Conservation (phyloP, 805 yeast species). For the Kregervanrija pseudodelftensis region DNA sequence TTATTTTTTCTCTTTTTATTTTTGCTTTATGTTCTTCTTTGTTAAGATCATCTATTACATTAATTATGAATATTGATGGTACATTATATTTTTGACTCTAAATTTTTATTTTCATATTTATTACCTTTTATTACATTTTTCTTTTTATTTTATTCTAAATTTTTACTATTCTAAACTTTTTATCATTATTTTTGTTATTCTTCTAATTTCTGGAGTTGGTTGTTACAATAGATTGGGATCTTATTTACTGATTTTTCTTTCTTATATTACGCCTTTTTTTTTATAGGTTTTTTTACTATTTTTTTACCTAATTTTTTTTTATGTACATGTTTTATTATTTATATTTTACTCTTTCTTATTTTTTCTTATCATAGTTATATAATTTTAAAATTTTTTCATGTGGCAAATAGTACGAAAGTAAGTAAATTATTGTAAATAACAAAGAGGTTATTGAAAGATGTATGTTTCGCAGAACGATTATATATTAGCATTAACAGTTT, state of each 20-base stretch:
- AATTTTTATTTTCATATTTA: conserved; percentile 4
- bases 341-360: no score
- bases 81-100: conserved; percentile 3
- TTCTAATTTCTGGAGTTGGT: background rate
- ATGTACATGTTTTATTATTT: background rate
- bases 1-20: conserved; percentile 7
- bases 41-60: conserved; percentile 7
- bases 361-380: no score
- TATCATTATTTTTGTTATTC: background rate
- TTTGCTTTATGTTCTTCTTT: conserved; percentile 14
- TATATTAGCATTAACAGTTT: no score
- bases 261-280: background rate
- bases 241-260: background rate
- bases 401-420: no score
- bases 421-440: no score
- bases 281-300: background rate
- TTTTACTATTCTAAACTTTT: background rate
- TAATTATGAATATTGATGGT: conserved; percentile 3
- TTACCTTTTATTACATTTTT: background rate
- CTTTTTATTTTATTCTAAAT: background rate
- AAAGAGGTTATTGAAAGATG: no score
- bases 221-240: no score
- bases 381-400: no score
- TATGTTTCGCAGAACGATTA: no score
- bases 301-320: background rate